phyloP scores from a whole-genome alignment of 441 rosid genomes.

The Eruca vesicaria region DNA sequence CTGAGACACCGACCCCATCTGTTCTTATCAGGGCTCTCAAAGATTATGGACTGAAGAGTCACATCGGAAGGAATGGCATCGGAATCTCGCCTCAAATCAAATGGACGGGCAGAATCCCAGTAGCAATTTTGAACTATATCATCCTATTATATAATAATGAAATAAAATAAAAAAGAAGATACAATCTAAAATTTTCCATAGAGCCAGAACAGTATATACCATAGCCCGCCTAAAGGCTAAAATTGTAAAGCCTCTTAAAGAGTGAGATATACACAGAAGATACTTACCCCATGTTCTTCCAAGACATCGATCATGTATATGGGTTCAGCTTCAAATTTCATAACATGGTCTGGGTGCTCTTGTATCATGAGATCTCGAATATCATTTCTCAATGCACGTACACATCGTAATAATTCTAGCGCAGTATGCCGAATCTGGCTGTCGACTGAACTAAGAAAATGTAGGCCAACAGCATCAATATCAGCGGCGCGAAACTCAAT shows the following conservation, averaged over 20 bases:
- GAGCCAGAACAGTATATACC: conserved; percentile 20
- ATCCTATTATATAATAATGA: conserved; percentile 56
- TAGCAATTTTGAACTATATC: conserved; percentile 98
- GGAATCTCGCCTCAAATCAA: conserved; percentile 89
- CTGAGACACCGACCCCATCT: conserved; percentile 99
- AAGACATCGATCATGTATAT: conserved; percentile 92
- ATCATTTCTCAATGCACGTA: conserved; percentile 93
- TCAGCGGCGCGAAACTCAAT: conserved; percentile 91
- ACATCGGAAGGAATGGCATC: conserved; percentile 94
- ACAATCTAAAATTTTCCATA: conserved; percentile 14
- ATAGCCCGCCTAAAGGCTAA: conserved; percentile 20
- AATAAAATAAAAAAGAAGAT: neutral
- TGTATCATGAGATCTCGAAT: conserved; percentile 60
- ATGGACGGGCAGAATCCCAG: conserved; percentile 95
- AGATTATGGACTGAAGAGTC: conserved; percentile 93
- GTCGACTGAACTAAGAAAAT: conserved; percentile 95
- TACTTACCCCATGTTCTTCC: conserved; percentile 96
- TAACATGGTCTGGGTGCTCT: conserved; percentile 63
- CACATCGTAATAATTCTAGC: conserved; percentile 93
- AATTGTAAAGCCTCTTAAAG: conserved; percentile 20
- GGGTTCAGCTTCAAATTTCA: conserved; percentile 83
- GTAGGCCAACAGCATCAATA: conserved; percentile 98
- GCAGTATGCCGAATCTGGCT: conserved; percentile 99
- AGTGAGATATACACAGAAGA: conserved; percentile 19
- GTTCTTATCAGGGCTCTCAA: conserved; percentile 98